Evolutionary conservation across 177 flowering plant species (phyloP).

Genomic region (Tripterygium wilfordii): DNA sequence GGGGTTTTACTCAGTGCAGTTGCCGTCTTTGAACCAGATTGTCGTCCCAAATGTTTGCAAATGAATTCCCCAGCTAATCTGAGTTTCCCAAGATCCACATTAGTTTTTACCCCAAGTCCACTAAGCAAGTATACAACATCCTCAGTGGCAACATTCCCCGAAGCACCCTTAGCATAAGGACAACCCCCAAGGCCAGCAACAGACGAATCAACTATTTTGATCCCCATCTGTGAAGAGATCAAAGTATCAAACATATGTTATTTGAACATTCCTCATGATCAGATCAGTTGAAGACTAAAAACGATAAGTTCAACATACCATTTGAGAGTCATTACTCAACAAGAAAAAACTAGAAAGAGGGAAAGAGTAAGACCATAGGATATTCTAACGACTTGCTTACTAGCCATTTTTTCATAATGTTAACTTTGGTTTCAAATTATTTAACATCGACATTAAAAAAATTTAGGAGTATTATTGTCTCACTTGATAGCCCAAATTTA

Average conservation of each 20-base stretch:
- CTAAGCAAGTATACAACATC: conserved; percentile 89
- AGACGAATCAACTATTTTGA: conserved; percentile 77
- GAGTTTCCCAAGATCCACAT: conserved; percentile 73
- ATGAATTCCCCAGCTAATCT: conserved; percentile 81
- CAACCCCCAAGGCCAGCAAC: conserved; percentile 95
- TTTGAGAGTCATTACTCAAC: too few relatives aligned
- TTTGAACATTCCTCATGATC: background rate
- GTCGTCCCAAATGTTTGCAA: conserved; percentile 67
- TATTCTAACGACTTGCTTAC: too few relatives aligned
- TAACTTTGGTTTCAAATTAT: too few relatives aligned
- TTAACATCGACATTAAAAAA: too few relatives aligned
- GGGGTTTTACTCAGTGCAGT: conserved; percentile 49
- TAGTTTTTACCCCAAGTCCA: conserved; percentile 79
- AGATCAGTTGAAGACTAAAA: too few relatives aligned
- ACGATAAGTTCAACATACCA: too few relatives aligned
- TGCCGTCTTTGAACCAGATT: conserved; percentile 75
- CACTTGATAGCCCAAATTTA: too few relatives aligned
- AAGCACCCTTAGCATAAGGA: conserved; percentile 94
- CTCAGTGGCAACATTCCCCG: conserved; percentile 95
- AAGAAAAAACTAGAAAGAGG: too few relatives aligned
- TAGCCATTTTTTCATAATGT: too few relatives aligned
- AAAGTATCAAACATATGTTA: background rate
- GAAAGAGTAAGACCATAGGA: too few relatives aligned
- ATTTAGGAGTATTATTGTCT: too few relatives aligned
- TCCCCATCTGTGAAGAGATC: conserved; percentile 63